Percentiles rank a stretch among this genome's conserved stretches.
These are phyloP conservation scores for Pichia membranifaciens DNA, from an alignment of 805 yeast species.

Conservation along the genomic window DNA sequence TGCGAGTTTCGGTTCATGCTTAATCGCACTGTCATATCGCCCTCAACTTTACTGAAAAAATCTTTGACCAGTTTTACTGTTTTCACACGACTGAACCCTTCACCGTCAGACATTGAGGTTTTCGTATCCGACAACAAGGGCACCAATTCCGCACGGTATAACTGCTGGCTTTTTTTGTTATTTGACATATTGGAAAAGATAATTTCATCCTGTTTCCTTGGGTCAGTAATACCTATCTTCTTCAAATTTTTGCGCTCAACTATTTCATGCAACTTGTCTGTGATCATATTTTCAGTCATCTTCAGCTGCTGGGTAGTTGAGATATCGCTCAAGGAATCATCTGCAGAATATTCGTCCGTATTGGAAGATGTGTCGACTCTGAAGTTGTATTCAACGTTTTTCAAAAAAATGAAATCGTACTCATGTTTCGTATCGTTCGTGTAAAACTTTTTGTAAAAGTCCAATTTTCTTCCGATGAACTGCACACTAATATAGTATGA, in stretches of 20 bases:
- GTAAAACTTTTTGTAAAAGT: conserved; percentile 22
- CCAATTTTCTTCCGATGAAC: conserved; percentile 41
- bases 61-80: conserved; percentile 10
- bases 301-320: conserved; percentile 14
- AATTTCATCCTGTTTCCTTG: conserved; percentile 14
- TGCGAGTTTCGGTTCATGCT: conserved; percentile 9
- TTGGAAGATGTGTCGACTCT: conserved; percentile 17
- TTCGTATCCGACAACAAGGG: conserved; percentile 8
- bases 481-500: conserved; percentile 51
- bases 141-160: not conserved
- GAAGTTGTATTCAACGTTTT: conserved; percentile 18
- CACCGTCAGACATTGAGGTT: not conserved
- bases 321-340: not conserved
- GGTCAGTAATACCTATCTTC: conserved; percentile 6
- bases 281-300: conserved; percentile 12
- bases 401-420: conserved; percentile 22
- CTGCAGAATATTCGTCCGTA: not conserved
- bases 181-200: conserved; percentile 10
- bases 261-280: conserved; percentile 11
- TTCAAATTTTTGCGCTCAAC: conserved; percentile 12
- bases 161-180: not conserved
- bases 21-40: conserved; percentile 6
- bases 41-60: conserved; percentile 16
- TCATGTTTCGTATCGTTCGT: conserved; percentile 16
- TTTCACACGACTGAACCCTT: conserved; percentile 1